Conservation (phyloP, 805 yeast species). For the Maudiozyma turicensis region DNA sequence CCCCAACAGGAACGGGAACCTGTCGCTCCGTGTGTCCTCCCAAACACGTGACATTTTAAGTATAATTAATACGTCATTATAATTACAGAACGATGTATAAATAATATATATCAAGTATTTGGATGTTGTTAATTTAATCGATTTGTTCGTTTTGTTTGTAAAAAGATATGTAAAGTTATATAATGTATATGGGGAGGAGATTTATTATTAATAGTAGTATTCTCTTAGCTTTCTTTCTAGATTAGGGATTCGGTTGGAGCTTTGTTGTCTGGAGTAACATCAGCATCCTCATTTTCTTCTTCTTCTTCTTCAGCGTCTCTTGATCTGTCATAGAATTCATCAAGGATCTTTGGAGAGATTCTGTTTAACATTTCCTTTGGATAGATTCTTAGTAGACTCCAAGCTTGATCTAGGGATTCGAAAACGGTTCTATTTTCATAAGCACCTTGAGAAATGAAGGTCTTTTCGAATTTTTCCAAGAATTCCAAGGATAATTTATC, state of each 20-base stretch:
- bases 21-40: no score
- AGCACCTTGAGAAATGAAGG: conserved; percentile 92
- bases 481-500: conserved; percentile 96
- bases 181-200: no score
- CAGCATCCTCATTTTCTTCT: conserved; percentile 30
- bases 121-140: no score
- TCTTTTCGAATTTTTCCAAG: conserved; percentile 94
- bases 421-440: conserved; percentile 91
- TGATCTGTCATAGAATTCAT: conserved; percentile 89
- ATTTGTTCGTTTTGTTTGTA: no score
- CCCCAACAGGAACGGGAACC: no score
- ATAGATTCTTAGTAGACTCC: conserved; percentile 95
- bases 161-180: no score
- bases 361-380: conserved; percentile 98
- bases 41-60: no score
- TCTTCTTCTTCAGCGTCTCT: conserved; percentile 55
- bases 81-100: no score
- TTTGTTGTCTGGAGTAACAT: conserved; percentile 7
- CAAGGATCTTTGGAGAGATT: conserved; percentile 93
- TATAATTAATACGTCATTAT: no score
- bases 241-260: conserved; percentile 19
- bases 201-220: no score
- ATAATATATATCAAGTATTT: no score
- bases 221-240: conserved; percentile 3
- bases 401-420: conserved; percentile 94